Evolutionary conservation across 441 rosid species (phyloP), one percentile per base, ranked within the genome.

Genomic region (Erodium trifolium): DNA sequence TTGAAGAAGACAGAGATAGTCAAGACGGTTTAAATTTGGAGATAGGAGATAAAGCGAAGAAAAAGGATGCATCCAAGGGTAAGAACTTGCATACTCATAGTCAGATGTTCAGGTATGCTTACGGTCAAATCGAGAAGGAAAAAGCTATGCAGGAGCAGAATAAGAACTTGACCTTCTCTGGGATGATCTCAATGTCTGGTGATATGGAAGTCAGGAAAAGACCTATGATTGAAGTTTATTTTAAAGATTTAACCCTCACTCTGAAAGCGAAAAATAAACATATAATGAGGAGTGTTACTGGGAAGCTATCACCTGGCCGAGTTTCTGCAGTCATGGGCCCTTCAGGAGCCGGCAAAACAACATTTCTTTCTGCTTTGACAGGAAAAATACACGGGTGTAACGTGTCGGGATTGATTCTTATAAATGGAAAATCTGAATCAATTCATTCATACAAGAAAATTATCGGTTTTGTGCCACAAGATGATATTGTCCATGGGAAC

Each of bases 281-380:
- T 83, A 82, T 94, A 1, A 53, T 94, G 71, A 88, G 97, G 77
- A 82, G 89, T 72, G 98, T 94, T 65, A 87, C 97, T 0, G 99
- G 99, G 29, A 90, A 92, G 73, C 67, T 94, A 72, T 81, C 78
- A 3, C 96, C 99, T 62, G 99, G 98, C 16, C 83, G 91, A 78
- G 92, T 94, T 71, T 88, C 94, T 17, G 97, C 98, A 31, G 99
- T 94, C 47, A 94, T 92, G 98, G 99, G 98, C 63, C 98, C 99
- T 49, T 94, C 99, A 13, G 98, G 98, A 37, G 98, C 99, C 12
- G 99, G 99, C 27, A 94, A 94, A 80, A 90, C 99, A 5, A 92
- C 99, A 19, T 94, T 94, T 80, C 86, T 94, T 67, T 86, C 94
- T 73, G 98, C 99, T 77, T 77, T 94, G 73, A 84, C 89, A 5